Conservation (phyloP, 2,329 filamentous ascomycete genomes). For the Penicillium sp. region DNA sequence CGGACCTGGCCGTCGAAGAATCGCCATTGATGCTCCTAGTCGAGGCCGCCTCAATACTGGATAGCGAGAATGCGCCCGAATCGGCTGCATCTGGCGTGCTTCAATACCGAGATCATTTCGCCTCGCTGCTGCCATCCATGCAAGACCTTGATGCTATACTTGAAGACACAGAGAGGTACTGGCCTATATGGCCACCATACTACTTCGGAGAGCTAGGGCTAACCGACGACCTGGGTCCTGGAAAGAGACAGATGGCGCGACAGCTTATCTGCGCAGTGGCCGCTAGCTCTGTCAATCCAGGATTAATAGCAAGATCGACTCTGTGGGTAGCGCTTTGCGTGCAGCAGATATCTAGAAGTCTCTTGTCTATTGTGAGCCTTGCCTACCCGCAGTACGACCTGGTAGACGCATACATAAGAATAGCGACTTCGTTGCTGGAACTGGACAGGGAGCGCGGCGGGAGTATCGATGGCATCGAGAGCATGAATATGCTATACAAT, state of each 20-base stretch:
- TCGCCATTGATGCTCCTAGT: slow-evolving; percentile 1
- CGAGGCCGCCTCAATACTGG: slow-evolving; percentile 1
- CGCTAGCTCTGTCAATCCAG: neutral
- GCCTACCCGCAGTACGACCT: neutral
- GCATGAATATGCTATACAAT: neutral
- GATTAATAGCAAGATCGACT: neutral
- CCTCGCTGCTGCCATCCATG: neutral
- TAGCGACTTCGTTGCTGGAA: neutral
- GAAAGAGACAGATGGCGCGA: neutral
- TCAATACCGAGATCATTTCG: neutral
- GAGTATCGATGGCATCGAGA: slow-evolving; percentile 4
- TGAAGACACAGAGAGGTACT: slow-evolving; percentile 1
- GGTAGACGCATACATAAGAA: neutral
- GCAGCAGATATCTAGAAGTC: neutral
- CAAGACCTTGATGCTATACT: neutral
- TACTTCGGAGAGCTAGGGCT: neutral
- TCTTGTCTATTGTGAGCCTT: slow-evolving; percentile 2
- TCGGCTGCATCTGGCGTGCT: neutral
- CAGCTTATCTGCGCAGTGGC: neutral
- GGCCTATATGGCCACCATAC: slow-evolving; percentile 1
- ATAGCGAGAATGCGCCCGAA: neutral
- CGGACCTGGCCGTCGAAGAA: neutral
- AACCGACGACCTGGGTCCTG: neutral
- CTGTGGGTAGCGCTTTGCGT: slow-evolving; percentile 4
- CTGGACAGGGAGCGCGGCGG: slow-evolving; percentile 30